Evolutionary conservation across 768 basidiomycete species (phyloP), one percentile per base, ranked within the genome.

Genomic region (Russula lepida): DNA sequence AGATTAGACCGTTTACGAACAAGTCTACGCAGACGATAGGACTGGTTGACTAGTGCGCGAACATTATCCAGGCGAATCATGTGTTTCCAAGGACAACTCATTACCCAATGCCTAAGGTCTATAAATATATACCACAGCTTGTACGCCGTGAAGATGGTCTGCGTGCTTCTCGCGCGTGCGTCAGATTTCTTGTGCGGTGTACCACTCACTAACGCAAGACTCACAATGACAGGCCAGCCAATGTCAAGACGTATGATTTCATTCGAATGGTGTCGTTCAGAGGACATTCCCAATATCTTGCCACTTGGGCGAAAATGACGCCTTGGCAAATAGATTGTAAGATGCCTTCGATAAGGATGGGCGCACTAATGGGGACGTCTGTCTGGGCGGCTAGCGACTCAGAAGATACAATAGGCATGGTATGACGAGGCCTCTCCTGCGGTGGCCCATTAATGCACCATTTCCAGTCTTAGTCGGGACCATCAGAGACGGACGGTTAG

Each of bases 1-100:
- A 77, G 39, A 82, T 75, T 9, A 76, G 65, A 3, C 79, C 79
- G 64, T 81, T 81, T 37, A 81, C 54, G 56, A 81, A 77, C 37
- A 81, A 64, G 53, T 80, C 79, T 0, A 75, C 70, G 75, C 76
- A 79, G 61, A 76, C 71, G 21, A 81, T 73, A 0, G 67, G 67
- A 58, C 73, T 78, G 3, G 73, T 71, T 39, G 76, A 68, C 67
- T 69, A 33, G 35, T 44, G 23, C 32, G 46, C 27, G 17, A 58
- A 17, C 46, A 46, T 41, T 41, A 56, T 41, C 43, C 28, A 21
- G 23, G 46, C 27, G 49, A 33, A 11, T 28, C 48, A 27, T 19
- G 33, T 17, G 33, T 5, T 15, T 33, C 19, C 17, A 12, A 39
- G 27, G 19, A 43, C n/a, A 13, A 13, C n/a, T 3, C 28, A 58